Evolutionary conservation across 805 yeast species (phyloP), one percentile per base, ranked within the genome.

Genomic region (Myxozyma kluyveri): DNA sequence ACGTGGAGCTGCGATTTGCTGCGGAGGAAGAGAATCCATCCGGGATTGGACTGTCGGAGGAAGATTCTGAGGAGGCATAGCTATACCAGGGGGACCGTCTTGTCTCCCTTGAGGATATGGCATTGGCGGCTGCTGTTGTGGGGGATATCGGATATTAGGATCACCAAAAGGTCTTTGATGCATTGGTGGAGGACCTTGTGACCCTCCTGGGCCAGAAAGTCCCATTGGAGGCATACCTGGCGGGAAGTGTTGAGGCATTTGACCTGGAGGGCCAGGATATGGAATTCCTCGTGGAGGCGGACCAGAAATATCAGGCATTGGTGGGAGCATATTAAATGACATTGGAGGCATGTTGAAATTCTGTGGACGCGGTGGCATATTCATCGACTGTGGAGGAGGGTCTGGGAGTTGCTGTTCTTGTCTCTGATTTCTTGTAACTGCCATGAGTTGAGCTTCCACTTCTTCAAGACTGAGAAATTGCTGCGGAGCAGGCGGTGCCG

Each of bases 381-480:
- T 9, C 12, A 9, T 29, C 33, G 10, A 49, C 42, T 14, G 21
- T 4, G 24, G 29, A 18, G 35, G 45, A 22, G 33, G 46, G 31
- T 18, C 38, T 14, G 39, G 27, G 23, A 40, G 52, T 29, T 18
- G 12, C 21, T 26, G 45, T 7, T 45, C 22, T 33, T 24, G 43
- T 17, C 21, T 31, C 17, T 46, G 59, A n/a, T 23, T 60, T 54
- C 63, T 45, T 61, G 71, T 54, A 51, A 65, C 47, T 48, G 60
- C 44, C 61, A 82, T 72, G 65, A 84, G 73, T 62, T 82, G 88
- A 6, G 95, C 88, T 70, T 89, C 96, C 59, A 89, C 79, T 62
- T 89, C 95, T 66, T 86, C 91, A 66, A 88, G 73, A 9, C 96
- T 84, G 61, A 86, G 69, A 21, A 84, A 75, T 61, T 76, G 77